Evolutionary conservation across 345 rosid species (phyloP), one percentile per base, ranked within the genome.

Genomic region (Salix brachista): DNA sequence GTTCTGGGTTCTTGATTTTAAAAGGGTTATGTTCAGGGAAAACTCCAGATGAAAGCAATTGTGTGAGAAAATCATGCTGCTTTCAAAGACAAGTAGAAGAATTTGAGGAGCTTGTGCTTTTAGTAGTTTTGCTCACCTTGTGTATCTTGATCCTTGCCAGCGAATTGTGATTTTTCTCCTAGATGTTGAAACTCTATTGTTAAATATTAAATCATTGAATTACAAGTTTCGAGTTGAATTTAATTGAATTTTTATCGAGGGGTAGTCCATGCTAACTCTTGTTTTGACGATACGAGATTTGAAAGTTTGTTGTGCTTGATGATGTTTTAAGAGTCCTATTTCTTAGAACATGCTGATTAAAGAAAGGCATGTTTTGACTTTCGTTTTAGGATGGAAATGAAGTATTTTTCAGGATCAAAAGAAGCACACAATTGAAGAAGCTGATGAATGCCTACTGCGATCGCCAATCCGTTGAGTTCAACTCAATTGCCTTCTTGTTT

Each of bases 361-460:
- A 44, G 36, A 17, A 26, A 42, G 12, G 21, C 3, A 23, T 10
- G 25, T 17, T 41, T 73, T 23, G 17, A 10, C 32, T 64, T 23
- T 41, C 30, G 21, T 72, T 85, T 19, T 78, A 94, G 97, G 97
- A 92, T 81, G 98, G 97, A 8, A 92, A 85, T 61, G 98, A 91
- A 69, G 96, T 94, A 0, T 91, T 91, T 84, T 94, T 91, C 74
- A 92, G 92, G 88, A 91, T 94, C 83, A 92, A 89, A 81, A 90
- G 94, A 84, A 87, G 86, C 85, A 94, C 98, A 26, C 98, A 92
- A 72, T 79, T 94, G 67, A 90, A 92, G 89, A 92, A 92, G 87
- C 88, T 94, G 44, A 92, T 94, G 98, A 88, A 86, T 85, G 97
- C 97, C 11, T 94, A 94, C 62, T 92, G 98, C 80, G 97, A 94